phyloP scores from a whole-genome alignment of 257 asterid species.

The Lithospermum erythrorhizon region DNA sequence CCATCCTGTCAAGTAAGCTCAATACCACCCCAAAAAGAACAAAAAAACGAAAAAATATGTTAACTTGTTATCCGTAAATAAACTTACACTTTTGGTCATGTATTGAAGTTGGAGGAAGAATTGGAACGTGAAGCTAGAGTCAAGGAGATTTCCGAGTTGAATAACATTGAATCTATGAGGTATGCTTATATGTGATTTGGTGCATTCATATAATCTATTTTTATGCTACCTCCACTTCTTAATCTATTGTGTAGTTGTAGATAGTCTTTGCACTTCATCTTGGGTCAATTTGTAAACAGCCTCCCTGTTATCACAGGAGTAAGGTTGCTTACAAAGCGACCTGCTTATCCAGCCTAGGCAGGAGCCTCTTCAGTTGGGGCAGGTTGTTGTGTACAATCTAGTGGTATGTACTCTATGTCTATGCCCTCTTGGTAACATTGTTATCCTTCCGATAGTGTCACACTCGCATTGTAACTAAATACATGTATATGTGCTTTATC shows the following conservation, averaged over 20 bases:
- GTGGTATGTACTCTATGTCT: not conserved
- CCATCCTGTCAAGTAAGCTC: not conserved
- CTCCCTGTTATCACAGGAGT: no score
- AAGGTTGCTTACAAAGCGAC: no score
- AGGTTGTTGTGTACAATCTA: no score
- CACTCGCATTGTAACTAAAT: no score
- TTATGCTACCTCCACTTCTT: not conserved
- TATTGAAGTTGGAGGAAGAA: slow-evolving; percentile 71
- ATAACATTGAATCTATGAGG: slow-evolving; percentile 51
- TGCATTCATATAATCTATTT: not conserved
- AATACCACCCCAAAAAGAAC: not conserved
- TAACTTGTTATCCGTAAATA: not conserved
- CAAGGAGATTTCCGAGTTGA: slow-evolving; percentile 75
- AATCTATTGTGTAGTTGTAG: no score
- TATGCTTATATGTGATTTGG: slow-evolving; percentile 13
- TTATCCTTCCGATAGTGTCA: not conserved
- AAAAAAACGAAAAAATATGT: not conserved
- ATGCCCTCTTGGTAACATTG: not conserved
- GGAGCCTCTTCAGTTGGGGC: no score
- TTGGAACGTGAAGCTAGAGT: slow-evolving; percentile 78
- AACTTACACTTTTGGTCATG: not conserved
- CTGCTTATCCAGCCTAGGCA: no score
- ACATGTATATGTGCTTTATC: no score
- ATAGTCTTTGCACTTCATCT: no score
- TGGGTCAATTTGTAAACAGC: no score